Evolutionary conservation across 2,329 filamentous ascomycete genomes (phyloP).

Genomic region (Aspergillus amoenus): DNA sequence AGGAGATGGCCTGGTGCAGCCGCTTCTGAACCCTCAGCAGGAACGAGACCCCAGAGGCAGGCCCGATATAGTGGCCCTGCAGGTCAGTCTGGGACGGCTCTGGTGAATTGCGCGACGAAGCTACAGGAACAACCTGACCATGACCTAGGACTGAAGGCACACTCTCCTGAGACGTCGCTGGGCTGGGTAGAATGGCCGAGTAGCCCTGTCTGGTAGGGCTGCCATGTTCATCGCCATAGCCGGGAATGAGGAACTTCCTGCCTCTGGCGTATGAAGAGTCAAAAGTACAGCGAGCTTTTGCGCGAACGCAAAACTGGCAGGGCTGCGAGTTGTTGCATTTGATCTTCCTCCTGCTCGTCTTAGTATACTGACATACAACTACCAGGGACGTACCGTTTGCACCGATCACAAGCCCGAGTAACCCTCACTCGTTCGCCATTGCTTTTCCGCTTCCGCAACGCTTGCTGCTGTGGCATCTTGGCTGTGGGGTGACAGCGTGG

Average conservation of each 20-base stretch:
- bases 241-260: neutral
- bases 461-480: neutral
- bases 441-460: neutral
- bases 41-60: constrained; percentile 23
- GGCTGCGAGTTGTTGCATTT: constrained; percentile 57
- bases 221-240: neutral
- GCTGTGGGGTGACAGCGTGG: too few species aligned
- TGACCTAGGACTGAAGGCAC: neutral
- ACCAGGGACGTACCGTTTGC: constrained; percentile 19
- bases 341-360: constrained; percentile 47
- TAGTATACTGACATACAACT: neutral
- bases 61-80: constrained; percentile 23
- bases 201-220: neutral
- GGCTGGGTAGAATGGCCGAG: neutral
- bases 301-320: constrained; percentile 32
- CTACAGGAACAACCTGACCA: neutral
- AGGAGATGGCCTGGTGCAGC: constrained; percentile 11
- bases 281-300: constrained; percentile 17
- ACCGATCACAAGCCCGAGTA: constrained; percentile 43
- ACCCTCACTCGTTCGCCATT: constrained; percentile 27
- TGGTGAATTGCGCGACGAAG: constrained; percentile 1
- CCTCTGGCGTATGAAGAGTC: constrained; percentile 16
- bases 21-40: constrained; percentile 21
- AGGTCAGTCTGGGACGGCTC: constrained; percentile 17
- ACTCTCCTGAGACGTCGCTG: neutral